phyloP scores from a whole-genome alignment of 108 stramenopile genomes.

The Discostella stelligeroides region DNA sequence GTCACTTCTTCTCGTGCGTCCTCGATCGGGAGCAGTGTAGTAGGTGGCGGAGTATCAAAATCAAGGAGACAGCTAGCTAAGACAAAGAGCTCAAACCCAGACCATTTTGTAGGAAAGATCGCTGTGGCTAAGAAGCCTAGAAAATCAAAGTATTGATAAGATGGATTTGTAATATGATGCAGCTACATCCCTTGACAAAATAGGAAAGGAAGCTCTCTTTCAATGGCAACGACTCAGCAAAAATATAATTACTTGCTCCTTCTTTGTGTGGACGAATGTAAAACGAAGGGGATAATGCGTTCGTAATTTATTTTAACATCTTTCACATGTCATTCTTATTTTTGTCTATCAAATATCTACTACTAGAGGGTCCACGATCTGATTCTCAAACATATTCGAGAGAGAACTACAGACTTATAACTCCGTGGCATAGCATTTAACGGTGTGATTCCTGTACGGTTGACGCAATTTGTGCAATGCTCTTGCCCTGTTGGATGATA shows the following conservation, averaged over 20 bases:
- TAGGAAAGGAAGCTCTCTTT: too few species aligned
- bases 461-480: constrained; percentile 95
- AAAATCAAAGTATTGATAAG: constrained; percentile 15
- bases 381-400: background rate
- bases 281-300: too few species aligned
- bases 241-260: too few species aligned
- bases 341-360: background rate
- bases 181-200: too few species aligned
- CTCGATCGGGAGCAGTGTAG: background rate
- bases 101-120: background rate
- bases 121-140: constrained; percentile 1
- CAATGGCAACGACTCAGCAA: too few species aligned
- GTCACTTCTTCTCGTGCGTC: background rate
- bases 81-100: background rate
- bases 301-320: too few species aligned
- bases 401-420: constrained; percentile 33
- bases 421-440: constrained; percentile 86
- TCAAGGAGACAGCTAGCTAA: background rate
- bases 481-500: constrained; percentile 48
- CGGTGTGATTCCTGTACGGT: constrained; percentile 88
- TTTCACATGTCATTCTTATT: background rate
- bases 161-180: too few species aligned
- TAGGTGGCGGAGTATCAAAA: background rate
- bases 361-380: background rate
- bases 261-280: too few species aligned